Percentiles rank a stretch among this genome's conserved stretches.
phyloP scores from a whole-genome alignment of 2,329 filamentous ascomycete genomes.

The Penicillium sp. region DNA sequence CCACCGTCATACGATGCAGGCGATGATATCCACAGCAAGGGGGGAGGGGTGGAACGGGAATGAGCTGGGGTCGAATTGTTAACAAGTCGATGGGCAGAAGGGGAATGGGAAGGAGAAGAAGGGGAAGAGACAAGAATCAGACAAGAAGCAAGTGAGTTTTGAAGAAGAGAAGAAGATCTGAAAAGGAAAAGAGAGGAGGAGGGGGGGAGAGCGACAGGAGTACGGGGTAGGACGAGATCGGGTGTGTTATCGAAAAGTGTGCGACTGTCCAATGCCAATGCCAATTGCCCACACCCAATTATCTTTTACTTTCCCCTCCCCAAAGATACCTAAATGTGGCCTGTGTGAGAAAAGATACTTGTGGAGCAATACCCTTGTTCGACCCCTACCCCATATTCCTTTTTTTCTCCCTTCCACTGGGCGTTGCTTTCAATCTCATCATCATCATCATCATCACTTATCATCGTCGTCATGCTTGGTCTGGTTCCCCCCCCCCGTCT shows the following conservation, averaged over 20 bases:
- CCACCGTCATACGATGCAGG: slow-evolving; percentile 12
- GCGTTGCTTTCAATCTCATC: neutral
- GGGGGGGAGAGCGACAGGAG: slow-evolving; percentile 9
- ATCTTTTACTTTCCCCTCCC: no score
- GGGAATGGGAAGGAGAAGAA: neutral
- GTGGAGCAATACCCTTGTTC: neutral
- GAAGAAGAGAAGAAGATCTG: slow-evolving; percentile 6
- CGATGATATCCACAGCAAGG: slow-evolving; percentile 18
- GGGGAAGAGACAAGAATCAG: slow-evolving; percentile 3
- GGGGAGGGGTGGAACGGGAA: slow-evolving; percentile 9
- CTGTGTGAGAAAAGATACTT: no score
- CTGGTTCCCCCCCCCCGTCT: slow-evolving; percentile 4
- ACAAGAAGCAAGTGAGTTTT: neutral
- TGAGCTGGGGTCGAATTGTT: neutral
- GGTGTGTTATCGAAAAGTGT: neutral
- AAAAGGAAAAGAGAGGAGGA: slow-evolving; percentile 7
- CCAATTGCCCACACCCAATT: neutral
- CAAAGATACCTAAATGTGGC: no score
- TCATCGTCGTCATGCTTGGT: slow-evolving; percentile 8
- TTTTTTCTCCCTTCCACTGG: neutral
- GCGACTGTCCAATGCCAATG: neutral
- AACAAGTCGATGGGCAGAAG: neutral
- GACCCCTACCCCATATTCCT: neutral
- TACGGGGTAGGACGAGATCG: slow-evolving; percentile 21
- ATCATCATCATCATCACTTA: slow-evolving; percentile 22